phyloP scores from a whole-genome alignment of 2,329 filamentous ascomycete genomes.

The Aspergillus persii region DNA sequence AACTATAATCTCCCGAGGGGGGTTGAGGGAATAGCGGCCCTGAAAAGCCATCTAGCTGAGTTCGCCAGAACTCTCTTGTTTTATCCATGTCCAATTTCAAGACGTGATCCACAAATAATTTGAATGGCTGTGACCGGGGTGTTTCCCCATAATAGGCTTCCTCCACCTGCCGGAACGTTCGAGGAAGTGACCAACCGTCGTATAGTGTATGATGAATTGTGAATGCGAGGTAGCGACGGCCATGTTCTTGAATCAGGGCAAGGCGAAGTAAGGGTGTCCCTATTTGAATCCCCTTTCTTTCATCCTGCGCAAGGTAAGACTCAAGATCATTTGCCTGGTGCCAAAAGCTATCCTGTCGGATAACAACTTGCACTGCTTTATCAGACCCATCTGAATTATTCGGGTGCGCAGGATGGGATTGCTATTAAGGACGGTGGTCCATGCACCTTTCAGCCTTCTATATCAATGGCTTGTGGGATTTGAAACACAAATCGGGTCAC shows the following conservation, averaged over 20 bases:
- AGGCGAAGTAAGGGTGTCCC: background rate
- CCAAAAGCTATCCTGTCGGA: background rate
- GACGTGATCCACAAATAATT: background rate
- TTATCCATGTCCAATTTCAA: background rate
- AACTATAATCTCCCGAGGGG: background rate
- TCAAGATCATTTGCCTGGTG: background rate
- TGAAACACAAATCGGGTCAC: background rate
- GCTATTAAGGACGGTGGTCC: background rate
- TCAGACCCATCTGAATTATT: background rate
- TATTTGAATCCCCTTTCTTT: background rate
- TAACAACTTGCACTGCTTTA: background rate
- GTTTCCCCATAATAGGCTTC: background rate
- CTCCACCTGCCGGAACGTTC: background rate
- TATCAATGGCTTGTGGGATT: background rate
- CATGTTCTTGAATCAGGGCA: background rate
- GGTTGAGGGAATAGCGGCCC: background rate
- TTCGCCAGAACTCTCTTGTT: background rate
- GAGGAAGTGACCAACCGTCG: background rate
- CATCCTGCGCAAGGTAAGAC: background rate
- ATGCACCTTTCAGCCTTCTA: background rate
- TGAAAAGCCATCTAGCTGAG: background rate
- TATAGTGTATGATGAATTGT: background rate
- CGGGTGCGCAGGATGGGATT: background rate
- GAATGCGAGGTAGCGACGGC: background rate
- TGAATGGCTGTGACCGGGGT: background rate